Evolutionary conservation across 441 rosid genomes (phyloP).

Genomic region (Eutrema salsugineum): DNA sequence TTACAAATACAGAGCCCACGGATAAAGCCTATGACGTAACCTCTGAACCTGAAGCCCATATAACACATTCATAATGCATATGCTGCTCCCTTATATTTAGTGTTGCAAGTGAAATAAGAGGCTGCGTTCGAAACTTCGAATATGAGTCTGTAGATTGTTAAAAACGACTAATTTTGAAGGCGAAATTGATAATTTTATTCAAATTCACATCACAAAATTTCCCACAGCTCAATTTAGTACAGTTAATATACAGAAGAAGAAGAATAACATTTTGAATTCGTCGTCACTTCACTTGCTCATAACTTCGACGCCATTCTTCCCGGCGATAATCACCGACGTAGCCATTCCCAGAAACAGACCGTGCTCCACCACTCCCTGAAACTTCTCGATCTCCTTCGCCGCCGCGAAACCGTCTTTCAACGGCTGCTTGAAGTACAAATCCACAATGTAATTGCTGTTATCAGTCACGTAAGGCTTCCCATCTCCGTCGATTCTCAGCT

Average conservation of each 20-base stretch:
- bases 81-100: no score
- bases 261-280: not conserved
- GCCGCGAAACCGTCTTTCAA: constrained; percentile 68
- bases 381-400: constrained; percentile 61
- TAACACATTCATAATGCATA: no score
- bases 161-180: no score
- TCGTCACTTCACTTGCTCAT: constrained; percentile 51
- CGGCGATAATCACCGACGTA: constrained; percentile 77
- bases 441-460: constrained; percentile 74
- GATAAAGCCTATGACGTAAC: no score
- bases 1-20: not conserved
- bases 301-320: constrained; percentile 65
- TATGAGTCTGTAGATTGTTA: no score
- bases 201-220: not conserved
- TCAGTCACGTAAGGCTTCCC: constrained; percentile 84
- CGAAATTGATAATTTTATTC: no score
- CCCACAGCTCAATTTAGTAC: not conserved
- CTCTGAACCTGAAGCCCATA: no score
- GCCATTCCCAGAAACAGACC: constrained; percentile 91
- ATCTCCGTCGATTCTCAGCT: constrained; percentile 48
- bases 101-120: no score
- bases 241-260: not conserved
- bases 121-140: no score
- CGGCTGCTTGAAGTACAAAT: constrained; percentile 76
- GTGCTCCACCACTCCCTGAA: constrained; percentile 90